A percentile compares a stretch with the other conserved stretches of the same genome.
phyloP scores from a whole-genome alignment of 345 rosid species.

The Gossypioides kirkii region DNA sequence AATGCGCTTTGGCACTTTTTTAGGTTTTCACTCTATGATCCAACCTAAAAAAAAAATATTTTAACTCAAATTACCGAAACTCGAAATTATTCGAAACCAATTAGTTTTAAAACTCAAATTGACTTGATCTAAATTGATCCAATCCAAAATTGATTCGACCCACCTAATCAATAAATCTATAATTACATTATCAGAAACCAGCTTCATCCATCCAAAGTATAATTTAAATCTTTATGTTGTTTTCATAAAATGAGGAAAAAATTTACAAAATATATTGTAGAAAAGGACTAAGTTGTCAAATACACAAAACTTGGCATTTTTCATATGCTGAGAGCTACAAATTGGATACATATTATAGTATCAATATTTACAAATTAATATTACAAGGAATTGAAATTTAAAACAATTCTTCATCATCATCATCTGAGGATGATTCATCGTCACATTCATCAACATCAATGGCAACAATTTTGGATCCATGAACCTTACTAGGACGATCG shows the following conservation, averaged over 20 bases:
- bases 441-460: conserved; percentile 40
- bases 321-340: not conserved
- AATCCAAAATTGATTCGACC: too few relatives aligned
- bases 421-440: conserved; percentile 19
- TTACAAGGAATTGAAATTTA: conserved; percentile 2
- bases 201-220: too few relatives aligned
- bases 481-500: conserved; percentile 43
- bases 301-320: conserved; percentile 8
- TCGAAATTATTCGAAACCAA: too few relatives aligned
- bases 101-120: too few relatives aligned
- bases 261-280: not conserved
- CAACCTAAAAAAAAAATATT: too few relatives aligned
- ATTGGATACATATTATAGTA: not conserved
- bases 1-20: too few relatives aligned
- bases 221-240: too few relatives aligned
- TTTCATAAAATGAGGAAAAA: not conserved
- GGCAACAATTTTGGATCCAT: conserved; percentile 59
- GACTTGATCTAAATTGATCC: too few relatives aligned
- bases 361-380: conserved; percentile 20
- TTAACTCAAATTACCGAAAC: too few relatives aligned
- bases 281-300: not conserved
- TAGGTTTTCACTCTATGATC: too few relatives aligned
- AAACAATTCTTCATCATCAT: conserved; percentile 26
- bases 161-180: too few relatives aligned
- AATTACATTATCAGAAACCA: too few relatives aligned